Evolutionary conservation across 495 filamentous ascomycete species (phyloP), one percentile per base, ranked within the genome.

Genomic region (Mycothermus thermophilus): DNA sequence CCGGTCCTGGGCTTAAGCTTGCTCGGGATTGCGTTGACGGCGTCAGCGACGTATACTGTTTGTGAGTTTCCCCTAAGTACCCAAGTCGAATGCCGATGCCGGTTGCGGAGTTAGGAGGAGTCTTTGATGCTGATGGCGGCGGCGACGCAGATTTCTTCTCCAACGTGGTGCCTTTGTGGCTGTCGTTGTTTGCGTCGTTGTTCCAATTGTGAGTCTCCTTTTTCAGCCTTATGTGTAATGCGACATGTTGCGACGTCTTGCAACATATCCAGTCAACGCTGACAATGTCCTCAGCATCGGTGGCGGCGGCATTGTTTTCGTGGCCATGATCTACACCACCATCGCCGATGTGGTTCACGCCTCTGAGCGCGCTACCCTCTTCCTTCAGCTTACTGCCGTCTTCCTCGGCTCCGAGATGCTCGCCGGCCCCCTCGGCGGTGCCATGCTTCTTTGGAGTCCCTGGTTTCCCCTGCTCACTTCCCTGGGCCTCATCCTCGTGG

Each of bases 311-410:
- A 11, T 36, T 8, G 41, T 55, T 4, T 12, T 48, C 9, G 29
- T 42, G n/a, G 51, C 55, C 31, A 57, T 57, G 51, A 10, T 57
- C 1, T 59, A 49, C 27, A 59, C 55, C 23, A 33, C 47, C 11
- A 7, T 59, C 7, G 42, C 55, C 9, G 54, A 59, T 26, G 52
- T 54, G n/a, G 38, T 51, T 0, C 46, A 44, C 4, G 30, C 44
- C 8, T 27, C 32, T 1, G 33, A 46, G 30, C 38, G 52, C 15
- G 44, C 56, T 7, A 48, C 47, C 12, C 39, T 46, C 24, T 59
- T 54, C 36, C 55, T 57, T 39, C 51, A 43, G 22, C 14, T 57
- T 4, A 16, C 16, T 4, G 47, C 54, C n/a, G 35, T 34, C 3
- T 51, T 41, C 20, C 44, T 57, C 15, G 25, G 28, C 23, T 41